phyloP scores from a whole-genome alignment of 306 rosid genomes.

The cucumber (Cucumis sativus) region DNA sequence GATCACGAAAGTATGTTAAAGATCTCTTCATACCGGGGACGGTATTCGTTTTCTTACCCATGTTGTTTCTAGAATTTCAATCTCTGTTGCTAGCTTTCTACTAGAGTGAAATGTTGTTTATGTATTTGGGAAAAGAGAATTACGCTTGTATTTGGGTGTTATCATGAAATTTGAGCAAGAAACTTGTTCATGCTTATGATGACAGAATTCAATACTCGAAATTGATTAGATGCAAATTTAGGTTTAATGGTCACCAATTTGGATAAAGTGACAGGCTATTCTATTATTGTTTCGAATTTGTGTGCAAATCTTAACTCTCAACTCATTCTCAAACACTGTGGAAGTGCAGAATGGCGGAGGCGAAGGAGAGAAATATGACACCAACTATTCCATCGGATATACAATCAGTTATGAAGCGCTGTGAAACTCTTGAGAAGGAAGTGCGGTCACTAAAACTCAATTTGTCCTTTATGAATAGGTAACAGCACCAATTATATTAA shows the following conservation, averaged over 20 bases:
- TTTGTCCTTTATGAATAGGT: slow-evolving; percentile 95
- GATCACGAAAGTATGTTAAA: slow-evolving; percentile 68
- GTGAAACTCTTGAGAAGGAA: slow-evolving; percentile 92
- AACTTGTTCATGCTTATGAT: not conserved
- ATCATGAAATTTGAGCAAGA: not conserved
- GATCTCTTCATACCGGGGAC: not conserved
- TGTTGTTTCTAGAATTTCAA: not conserved
- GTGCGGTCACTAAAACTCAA: slow-evolving; percentile 81
- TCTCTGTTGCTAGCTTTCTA: not conserved
- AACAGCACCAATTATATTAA: slow-evolving; percentile 3
- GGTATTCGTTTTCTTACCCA: not conserved
- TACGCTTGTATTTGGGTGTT: not conserved
- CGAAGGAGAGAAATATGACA: slow-evolving; percentile 74
- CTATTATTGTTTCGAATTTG: not conserved
- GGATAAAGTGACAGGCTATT: not conserved
- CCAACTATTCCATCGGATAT: slow-evolving; percentile 77
- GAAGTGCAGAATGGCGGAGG: slow-evolving; percentile 86
- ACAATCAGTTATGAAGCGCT: slow-evolving; percentile 74
- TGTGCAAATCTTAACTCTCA: not conserved
- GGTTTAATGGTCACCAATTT: not conserved
- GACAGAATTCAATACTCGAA: not conserved
- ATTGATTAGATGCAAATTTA: not conserved
- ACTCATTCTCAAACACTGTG: not conserved
- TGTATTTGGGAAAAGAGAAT: not conserved
- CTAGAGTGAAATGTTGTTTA: not conserved